Base-by-base conservation (phyloP, 2,329 filamentous ascomycete species). In the Teratosphaeria zuluensis region DNA sequence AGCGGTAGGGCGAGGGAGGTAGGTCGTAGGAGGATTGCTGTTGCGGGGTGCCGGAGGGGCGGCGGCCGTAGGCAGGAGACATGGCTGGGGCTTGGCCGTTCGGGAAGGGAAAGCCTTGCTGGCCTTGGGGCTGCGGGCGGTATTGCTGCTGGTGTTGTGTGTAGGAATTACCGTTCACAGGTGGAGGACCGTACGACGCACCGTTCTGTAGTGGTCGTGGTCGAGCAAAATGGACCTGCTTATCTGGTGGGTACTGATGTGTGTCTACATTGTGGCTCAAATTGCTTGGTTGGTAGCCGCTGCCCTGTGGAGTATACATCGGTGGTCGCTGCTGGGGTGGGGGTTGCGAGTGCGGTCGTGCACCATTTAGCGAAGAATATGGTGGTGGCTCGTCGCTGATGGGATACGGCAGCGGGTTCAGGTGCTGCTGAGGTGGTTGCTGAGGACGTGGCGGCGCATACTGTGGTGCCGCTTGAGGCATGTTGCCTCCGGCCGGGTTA, bases 381-480 rank as follows among this genome's bases (percentile, higher is more conserved):
- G 68, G 68, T 38, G 68, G 68, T 24, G 68, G 68, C 2, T 64
- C 66, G 53, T 70, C 68, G n/a, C 64, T 66, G 51, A 70, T 53
- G 2, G 68, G 68, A 48, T 70, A 70, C 46, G 67, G 66, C 24
- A 65, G 63, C 24, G 61, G 55, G 53, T 56, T 57, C 38, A 53
- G 51, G 56, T 58, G 58, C 48, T 63, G 60, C 21, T 51, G 57
- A 1, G 56, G 59, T 51, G 55, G 59, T 5, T 62, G 59, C 30
- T 57, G 61, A 19, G 60, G 59, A n/a, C 51, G 55, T 28, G 59
- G 55, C 55, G 62, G 56, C 30, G 56, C 58, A 14, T 53, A 30
- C 4, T 53, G 28, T 12, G 46, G 56, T 33, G 51, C 51, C 38
- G 51, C 52, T 28, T 33, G 38, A 38, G 51, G 31, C 24, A 53